Evolutionary conservation across 2,329 filamentous ascomycete species (phyloP).

Genomic region (Fusarium concolor): DNA sequence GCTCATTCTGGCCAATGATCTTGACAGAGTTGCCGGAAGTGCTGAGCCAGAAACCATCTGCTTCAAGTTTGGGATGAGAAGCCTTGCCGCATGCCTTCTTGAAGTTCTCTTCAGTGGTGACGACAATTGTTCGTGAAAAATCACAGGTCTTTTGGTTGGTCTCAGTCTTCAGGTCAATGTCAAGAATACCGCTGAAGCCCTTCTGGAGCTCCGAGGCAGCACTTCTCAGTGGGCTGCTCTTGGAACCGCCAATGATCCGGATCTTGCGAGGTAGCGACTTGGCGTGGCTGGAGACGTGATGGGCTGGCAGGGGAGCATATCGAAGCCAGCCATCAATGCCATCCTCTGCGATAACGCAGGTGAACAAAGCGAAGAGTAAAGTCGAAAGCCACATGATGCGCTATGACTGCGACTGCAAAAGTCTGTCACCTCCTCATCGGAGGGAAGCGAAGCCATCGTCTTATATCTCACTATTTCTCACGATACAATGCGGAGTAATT

Average conservation of each 20-base stretch:
- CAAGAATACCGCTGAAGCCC: constrained; percentile 68
- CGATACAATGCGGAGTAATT: constrained; percentile 19
- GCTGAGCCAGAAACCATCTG: constrained; percentile 72
- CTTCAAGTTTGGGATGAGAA: constrained; percentile 53
- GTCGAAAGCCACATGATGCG: constrained; percentile 22
- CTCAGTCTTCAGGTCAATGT: constrained; percentile 56
- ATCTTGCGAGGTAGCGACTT: constrained; percentile 61
- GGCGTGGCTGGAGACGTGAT: constrained; percentile 47
- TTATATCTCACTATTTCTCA: constrained; percentile 14
- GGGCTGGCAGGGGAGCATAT: constrained; percentile 65
- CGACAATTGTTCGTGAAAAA: constrained; percentile 19
- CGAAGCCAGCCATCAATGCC: constrained; percentile 73
- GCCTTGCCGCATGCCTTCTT: constrained; percentile 17
- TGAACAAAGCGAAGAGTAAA: constrained; percentile 42
- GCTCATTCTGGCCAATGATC: constrained; percentile 74
- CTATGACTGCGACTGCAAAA: background rate
- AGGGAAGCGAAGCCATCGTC: background rate
- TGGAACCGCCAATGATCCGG: constrained; percentile 64
- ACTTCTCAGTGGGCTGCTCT: constrained; percentile 66
- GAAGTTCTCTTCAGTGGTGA: constrained; percentile 21
- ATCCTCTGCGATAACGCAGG: constrained; percentile 65
- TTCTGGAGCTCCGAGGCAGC: constrained; percentile 69
- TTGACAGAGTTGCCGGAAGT: constrained; percentile 59
- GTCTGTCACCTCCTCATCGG: background rate
- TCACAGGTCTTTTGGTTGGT: constrained; percentile 19